Percentiles rank a stretch among this genome's conserved stretches.
Conservation (phyloP, 805 yeast species). For the Ogataea kodamae region DNA sequence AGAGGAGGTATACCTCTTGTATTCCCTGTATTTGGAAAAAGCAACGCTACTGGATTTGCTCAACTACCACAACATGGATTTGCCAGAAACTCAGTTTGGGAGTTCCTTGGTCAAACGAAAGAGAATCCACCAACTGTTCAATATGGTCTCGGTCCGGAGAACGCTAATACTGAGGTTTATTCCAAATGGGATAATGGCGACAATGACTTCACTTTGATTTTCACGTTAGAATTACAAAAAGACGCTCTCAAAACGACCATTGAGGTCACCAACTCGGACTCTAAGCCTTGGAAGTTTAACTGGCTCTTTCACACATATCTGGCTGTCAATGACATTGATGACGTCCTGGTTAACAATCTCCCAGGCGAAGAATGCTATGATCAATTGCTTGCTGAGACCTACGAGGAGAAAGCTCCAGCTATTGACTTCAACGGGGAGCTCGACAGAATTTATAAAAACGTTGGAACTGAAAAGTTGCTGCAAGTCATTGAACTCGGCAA, state of each 20-base stretch:
- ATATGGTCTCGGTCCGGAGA: slow-evolving; percentile 86
- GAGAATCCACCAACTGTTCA: slow-evolving; percentile 75
- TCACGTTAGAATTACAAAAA: slow-evolving; percentile 59
- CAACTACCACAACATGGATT: slow-evolving; percentile 93
- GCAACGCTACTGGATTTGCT: slow-evolving; percentile 53
- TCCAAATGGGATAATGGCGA: slow-evolving; percentile 51
- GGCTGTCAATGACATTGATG: slow-evolving; percentile 71
- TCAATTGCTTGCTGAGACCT: slow-evolving; percentile 62
- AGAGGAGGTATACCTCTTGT: slow-evolving; percentile 97
- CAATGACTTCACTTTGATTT: slow-evolving; percentile 73
- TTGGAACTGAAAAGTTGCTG: slow-evolving; percentile 50
- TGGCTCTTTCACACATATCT: slow-evolving; percentile 94
- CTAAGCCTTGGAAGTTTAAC: slow-evolving; percentile 72
- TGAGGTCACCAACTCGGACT: slow-evolving; percentile 71
- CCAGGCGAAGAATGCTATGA: slow-evolving; percentile 71
- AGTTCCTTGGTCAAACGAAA: slow-evolving; percentile 80
- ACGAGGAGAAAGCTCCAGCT: slow-evolving; percentile 72
- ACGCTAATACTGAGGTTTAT: slow-evolving; percentile 59
- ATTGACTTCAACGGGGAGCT: slow-evolving; percentile 71
- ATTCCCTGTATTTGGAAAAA: slow-evolving; percentile 88
- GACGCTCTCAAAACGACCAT: slow-evolving; percentile 63
- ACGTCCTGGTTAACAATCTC: slow-evolving; percentile 72
- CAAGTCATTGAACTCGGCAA: slow-evolving; percentile 71
- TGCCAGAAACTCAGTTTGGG: slow-evolving; percentile 90
- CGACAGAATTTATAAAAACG: slow-evolving; percentile 76